Evolutionary conservation across 2,329 filamentous ascomycete genomes (phyloP), one percentile per base, ranked within the genome.

Genomic region (Alternaria triticina): DNA sequence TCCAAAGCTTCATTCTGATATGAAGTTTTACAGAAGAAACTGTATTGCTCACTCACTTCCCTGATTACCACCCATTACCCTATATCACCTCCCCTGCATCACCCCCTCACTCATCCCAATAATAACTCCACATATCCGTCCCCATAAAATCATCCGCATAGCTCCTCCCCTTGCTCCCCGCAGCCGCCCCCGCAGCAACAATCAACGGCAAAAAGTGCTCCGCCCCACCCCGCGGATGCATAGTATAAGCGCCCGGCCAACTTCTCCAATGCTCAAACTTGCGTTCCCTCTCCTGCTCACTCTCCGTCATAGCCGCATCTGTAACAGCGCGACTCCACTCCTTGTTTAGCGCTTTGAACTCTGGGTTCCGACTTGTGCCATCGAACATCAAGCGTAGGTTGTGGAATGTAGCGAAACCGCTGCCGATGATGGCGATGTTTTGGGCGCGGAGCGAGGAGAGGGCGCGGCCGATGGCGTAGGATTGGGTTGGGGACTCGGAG

Each of bases 161-260:
- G 13, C 65, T 75, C 66, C 75, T 78, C 17, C 78, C 82, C 72
- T 75, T 74, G 52, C 82, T 84, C 20, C 73, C 66, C 6, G 83
- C 83, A 9, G 75, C 82, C 0, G 84, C 86, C 0, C 84, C 86
- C 4, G 86, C 85, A 68, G 84, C 86, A 30, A 89, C 87, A 49
- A 88, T 72, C 76, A 89, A 73, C 61, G 87, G 87, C 82, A 89
- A 76, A 58, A 89, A 88, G 67, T 89, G 87, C 76, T 89, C 87
- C 0, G 85, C 86, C 0, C 83, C 86, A 10, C 79, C 73, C 1
- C 77, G 76, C 3, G 87, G 87, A 71, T 89, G 87, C 82, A 87
- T 86, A 12, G 82, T 79, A 64, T 85, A 84, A 1, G 83, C 82
- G 30, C 81, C 73, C 0, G 84, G 83, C 66, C 87, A 80, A 4